Conservation (phyloP, 306 rosid species). For the Trifolium repens region DNA sequence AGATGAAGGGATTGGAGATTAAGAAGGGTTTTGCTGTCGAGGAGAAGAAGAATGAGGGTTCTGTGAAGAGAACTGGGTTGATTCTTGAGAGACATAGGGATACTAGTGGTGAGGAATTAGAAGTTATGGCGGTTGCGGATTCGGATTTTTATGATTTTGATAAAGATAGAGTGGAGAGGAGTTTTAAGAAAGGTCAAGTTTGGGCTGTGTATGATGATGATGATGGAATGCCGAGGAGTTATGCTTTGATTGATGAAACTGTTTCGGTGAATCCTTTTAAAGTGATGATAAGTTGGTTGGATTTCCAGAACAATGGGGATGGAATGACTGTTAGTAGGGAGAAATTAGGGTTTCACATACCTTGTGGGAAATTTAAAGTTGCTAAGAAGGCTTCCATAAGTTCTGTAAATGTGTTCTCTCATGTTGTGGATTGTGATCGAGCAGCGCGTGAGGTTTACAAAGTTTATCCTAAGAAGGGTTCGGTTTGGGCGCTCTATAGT, state of each 20-base stretch:
- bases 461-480: slow-evolving; percentile 88
- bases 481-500: slow-evolving; percentile 84
- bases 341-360: slow-evolving; percentile 61
- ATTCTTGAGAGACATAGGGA: slow-evolving; percentile 30
- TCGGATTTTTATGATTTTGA: slow-evolving; percentile 83
- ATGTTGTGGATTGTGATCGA: slow-evolving; percentile 72
- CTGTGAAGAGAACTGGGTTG: slow-evolving; percentile 34
- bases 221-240: slow-evolving; percentile 88
- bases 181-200: slow-evolving; percentile 90
- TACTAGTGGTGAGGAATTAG: slow-evolving; percentile 46
- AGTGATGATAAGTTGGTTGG: slow-evolving; percentile 87
- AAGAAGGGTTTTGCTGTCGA: background rate
- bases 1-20: slow-evolving; percentile 40
- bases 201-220: slow-evolving; percentile 82
- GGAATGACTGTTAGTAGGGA: slow-evolving; percentile 52
- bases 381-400: slow-evolving; percentile 51
- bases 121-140: slow-evolving; percentile 68
- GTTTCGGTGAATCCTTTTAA: slow-evolving; percentile 68
- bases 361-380: slow-evolving; percentile 87
- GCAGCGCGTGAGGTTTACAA: slow-evolving; percentile 68
- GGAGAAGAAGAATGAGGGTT: slow-evolving; percentile 38
- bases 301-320: slow-evolving; percentile 60
- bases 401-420: slow-evolving; percentile 79
- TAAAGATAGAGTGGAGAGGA: slow-evolving; percentile 73
- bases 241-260: slow-evolving; percentile 76